Evolutionary conservation across 140 eudicot species (phyloP), one percentile per base, ranked within the genome.

Genomic region (Oenanthe javanica): DNA sequence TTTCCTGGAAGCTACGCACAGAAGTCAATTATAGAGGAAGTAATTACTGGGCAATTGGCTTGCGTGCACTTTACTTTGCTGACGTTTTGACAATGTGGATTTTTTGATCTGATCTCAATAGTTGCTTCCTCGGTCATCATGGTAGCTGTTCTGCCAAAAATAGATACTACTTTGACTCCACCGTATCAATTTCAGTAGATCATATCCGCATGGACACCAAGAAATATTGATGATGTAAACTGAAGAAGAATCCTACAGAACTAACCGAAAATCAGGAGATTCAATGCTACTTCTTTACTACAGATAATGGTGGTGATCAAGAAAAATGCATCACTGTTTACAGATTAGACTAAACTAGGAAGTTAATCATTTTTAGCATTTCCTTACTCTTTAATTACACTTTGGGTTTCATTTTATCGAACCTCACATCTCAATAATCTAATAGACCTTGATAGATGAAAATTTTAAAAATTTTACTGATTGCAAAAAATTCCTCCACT

Each of bases 11-110:
- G 25, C n/a, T 31, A 59, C 14, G 87, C 82, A 14, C 78, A 86
- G 83, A 67, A 54, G 76, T 85, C 81, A 9, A 82, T 88, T 49
- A 74, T 84, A 42, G 71, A 5, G 89, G 81, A 16, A 77, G 84
- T 45, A 77, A 82, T n/a, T 88, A 63, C 81, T 86, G 86, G 86
- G 21, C 50, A 19, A 19, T 88, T 36, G 92, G 92, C 13, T 48
- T 88, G 64, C 73, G 46, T 3, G 19, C 45, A 31, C 73, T 31
- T 67, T 67, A 67, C 73, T 27, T 67, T 27, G 45, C 73, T 15
- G 3, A 2, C 43, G 36, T 18, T 11, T 67, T 67, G 21, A 36
- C 12, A 36, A 36, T 27, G 9, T 69, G 74, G 74, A 69, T 69
- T 2, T 36, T 36, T 69, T 18, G 74, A 47, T 10, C 74, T 47